Percentiles rank a stretch among this genome's conserved stretches.
phyloP scores from a whole-genome alignment of 2,329 filamentous ascomycete genomes.

The Arthrobotrys megalospora region DNA sequence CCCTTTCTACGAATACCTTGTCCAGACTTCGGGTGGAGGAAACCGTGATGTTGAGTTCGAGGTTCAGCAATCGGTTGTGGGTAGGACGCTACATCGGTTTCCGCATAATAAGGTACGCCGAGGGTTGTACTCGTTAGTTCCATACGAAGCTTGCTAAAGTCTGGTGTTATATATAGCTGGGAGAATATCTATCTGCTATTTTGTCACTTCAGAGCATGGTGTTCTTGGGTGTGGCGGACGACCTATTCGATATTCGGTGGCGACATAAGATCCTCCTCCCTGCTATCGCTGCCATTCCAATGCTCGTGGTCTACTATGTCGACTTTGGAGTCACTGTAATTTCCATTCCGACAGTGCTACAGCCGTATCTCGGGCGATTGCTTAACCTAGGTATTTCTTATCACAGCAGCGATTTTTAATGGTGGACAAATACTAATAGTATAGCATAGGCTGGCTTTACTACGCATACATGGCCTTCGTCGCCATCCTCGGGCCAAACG shows the following conservation, averaged over 20 bases:
- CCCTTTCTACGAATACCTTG: conserved; percentile 98
- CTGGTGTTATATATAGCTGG: conserved; percentile 74
- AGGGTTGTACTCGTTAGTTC: background rate
- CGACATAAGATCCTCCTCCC: conserved; percentile 99
- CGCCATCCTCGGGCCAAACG: conserved; percentile 97
- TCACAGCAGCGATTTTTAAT: conserved; percentile 6
- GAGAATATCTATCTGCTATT: conserved; percentile 93
- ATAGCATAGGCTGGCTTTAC: conserved; percentile 71
- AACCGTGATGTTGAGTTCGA: conserved; percentile 88
- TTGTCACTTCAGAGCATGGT: conserved; percentile 92
- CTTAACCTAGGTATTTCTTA: conserved; percentile 79
- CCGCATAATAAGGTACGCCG: conserved; percentile 86
- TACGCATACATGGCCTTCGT: conserved; percentile 97
- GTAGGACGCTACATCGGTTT: conserved; percentile 89
- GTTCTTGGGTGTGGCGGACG: conserved; percentile 92
- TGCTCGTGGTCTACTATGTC: conserved; percentile 97
- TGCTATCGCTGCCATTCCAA: conserved; percentile 90
- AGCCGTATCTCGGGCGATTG: conserved; percentile 83
- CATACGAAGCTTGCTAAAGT: conserved; percentile 1
- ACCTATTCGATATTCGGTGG: conserved; percentile 98
- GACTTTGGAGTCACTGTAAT: conserved; percentile 98
- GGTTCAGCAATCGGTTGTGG: conserved; percentile 78
- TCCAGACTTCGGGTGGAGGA: conserved; percentile 92
- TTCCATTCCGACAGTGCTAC: conserved; percentile 87
- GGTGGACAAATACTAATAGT: background rate